Evolutionary conservation across 192 early-diverging fungal species (phyloP), one percentile per base, ranked within the genome.

Genomic region (Gaertneriomyces semiglobifer): DNA sequence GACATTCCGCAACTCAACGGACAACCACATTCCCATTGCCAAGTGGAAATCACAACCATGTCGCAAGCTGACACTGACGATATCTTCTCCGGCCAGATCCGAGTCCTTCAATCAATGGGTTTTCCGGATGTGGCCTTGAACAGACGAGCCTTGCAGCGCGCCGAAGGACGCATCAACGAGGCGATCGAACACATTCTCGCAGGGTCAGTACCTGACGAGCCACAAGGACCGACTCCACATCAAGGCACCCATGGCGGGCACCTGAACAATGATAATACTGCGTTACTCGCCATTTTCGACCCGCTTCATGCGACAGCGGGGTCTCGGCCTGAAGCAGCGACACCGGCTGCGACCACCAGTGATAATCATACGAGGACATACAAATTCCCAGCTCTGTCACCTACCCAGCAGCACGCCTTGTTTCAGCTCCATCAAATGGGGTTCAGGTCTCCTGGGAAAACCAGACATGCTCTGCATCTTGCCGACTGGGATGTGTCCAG

Each of bases 391-490:
- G 55, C 55, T 7, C 51, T 76, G 19, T 38, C 59, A n/a, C 55
- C 42, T 1, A 46, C 55, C 6, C 52, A 67, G 44, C 64, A 66
- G 47, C 61, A 62, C 16, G 43, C 20, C 19, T 62, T 77, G 14
- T 50, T 73, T 18, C 53, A 64, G 46, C 63, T 72, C 0, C 70
- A 63, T 20, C 52, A 39, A 42, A 65, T 77, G 68, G 75, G 75
- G 20, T 77, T 77, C 48, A 58, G 39, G 20, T 47, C 72, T 25
- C 70, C 72, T 47, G 75, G 75, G 0, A 77, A 77, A 43, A 58
- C 63, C 19, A 53, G 75, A 40, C 53, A 77, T 59, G 75, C 75
- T 3, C 59, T 77, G 51, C 44, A 53, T 18, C 25, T 47, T 11
- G 60, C 70, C 2, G 66, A 73, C 20, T 69, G 75, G 67, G 53